A percentile compares a stretch with the other conserved stretches of the same genome.
Conservation (phyloP, 768 basidiomycete genomes). For the Galerina marginata region DNA sequence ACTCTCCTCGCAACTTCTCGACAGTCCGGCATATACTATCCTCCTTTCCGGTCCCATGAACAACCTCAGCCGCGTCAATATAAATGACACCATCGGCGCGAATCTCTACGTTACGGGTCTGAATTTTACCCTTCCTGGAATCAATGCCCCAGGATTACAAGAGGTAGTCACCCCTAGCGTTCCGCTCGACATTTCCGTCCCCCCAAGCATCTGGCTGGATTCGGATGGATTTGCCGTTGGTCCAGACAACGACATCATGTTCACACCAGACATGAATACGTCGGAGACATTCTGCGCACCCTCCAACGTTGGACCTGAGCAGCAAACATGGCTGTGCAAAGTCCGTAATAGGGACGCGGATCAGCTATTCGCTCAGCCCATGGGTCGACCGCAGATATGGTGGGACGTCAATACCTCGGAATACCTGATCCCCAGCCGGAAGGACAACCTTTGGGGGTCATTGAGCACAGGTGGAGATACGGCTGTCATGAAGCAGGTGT, state of each 20-base stretch:
- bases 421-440: constrained; percentile 11
- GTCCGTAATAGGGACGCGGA: constrained; percentile 11
- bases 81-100: constrained; percentile 18
- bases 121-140: constrained; percentile 24
- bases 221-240: constrained; percentile 23
- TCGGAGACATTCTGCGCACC: background rate
- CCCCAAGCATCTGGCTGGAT: constrained; percentile 25
- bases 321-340: constrained; percentile 12
- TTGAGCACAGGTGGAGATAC: constrained; percentile 19
- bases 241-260: constrained; percentile 15
- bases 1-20: constrained; percentile 12
- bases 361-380: constrained; percentile 2
- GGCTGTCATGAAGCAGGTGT: constrained; percentile 27
- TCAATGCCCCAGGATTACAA: background rate
- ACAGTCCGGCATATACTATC: constrained; percentile 18
- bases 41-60: constrained; percentile 17
- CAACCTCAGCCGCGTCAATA: constrained; percentile 14
- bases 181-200: background rate
- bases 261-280: background rate
- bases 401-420: constrained; percentile 18
- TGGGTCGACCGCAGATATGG: constrained; percentile 21
- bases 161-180: constrained; percentile 9
- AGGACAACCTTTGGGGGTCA: constrained; percentile 23
- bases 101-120: constrained; percentile 21
- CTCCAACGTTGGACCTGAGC: background rate